phyloP scores from a whole-genome alignment of 176 grass and related monocot species.

The Typha latifolia region DNA sequence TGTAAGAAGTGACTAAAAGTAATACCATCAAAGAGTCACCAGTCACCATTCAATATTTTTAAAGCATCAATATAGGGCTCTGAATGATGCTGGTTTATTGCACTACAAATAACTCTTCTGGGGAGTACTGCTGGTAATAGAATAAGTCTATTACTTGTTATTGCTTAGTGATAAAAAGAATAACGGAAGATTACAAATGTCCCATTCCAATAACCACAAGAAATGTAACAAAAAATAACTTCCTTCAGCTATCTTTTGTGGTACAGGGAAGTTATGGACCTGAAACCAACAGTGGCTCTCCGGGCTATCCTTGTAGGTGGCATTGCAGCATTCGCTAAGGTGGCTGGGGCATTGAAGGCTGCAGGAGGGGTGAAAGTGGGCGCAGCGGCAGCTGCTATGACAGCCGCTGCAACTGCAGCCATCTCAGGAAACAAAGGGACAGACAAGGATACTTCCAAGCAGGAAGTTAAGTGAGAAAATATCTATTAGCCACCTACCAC shows the following conservation, averaged over 20 bases:
- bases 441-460: constrained; percentile 25
- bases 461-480: constrained; percentile 35
- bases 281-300: constrained; percentile 73
- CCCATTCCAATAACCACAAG: not conserved
- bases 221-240: not conserved
- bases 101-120: too few relatives aligned
- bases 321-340: constrained; percentile 65
- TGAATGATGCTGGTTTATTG: too few relatives aligned
- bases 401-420: constrained; percentile 56
- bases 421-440: constrained; percentile 41
- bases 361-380: constrained; percentile 65
- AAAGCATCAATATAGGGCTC: too few relatives aligned
- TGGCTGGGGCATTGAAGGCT: constrained; percentile 69
- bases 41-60: too few relatives aligned
- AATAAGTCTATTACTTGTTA: too few relatives aligned
- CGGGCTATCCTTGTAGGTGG: constrained; percentile 85
- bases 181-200: not conserved
- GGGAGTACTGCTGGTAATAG: too few relatives aligned
- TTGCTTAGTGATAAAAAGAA: too few relatives aligned
- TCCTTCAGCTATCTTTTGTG: not conserved
- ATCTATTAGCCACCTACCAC: not conserved
- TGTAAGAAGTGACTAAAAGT: too few relatives aligned
- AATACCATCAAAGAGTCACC: too few relatives aligned
- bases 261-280: constrained; percentile 45
- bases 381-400: constrained; percentile 61